A percentile compares a stretch with the other conserved stretches of the same genome.
phyloP scores from a whole-genome alignment of 768 basidiomycete species.

The Kwoniella europaea region DNA sequence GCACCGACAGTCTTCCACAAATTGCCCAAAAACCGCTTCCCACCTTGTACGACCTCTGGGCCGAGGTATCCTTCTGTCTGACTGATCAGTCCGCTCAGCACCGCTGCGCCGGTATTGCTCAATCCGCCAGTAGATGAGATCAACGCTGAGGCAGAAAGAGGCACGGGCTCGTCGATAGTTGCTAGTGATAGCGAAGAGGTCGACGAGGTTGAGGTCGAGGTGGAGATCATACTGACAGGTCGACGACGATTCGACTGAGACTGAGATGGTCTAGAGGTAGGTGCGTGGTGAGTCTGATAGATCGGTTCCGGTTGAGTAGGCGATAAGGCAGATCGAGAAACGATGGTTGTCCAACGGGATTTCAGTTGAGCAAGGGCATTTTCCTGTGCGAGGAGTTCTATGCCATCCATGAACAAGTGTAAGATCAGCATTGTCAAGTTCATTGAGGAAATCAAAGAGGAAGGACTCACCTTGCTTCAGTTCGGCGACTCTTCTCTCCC shows the following conservation, averaged over 20 bases:
- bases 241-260: slow-evolving; percentile 8
- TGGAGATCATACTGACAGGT: slow-evolving; percentile 29
- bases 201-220: slow-evolving; percentile 30
- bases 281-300: slow-evolving; percentile 1
- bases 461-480: slow-evolving; percentile 41
- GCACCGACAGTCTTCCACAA: slow-evolving; percentile 49
- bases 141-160: slow-evolving; percentile 9
- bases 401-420: too few species aligned
- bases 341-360: slow-evolving; percentile 43
- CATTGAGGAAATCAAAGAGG: not conserved
- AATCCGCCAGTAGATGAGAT: slow-evolving; percentile 11
- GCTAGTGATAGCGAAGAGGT: slow-evolving; percentile 30
- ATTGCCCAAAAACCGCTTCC: slow-evolving; percentile 47
- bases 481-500: slow-evolving; percentile 47
- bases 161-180: slow-evolving; percentile 18
- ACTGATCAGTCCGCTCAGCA: slow-evolving; percentile 14
- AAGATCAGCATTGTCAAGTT: not conserved
- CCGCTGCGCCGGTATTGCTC: slow-evolving; percentile 8
- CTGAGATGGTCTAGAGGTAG: not conserved
- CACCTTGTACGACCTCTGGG: slow-evolving; percentile 36
- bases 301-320: slow-evolving; percentile 14
- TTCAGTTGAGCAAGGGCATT: slow-evolving; percentile 42
- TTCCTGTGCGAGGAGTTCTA: slow-evolving; percentile 48
- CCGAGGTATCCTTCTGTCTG: slow-evolving; percentile 28
- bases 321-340: slow-evolving; percentile 34